Evolutionary conservation across 352 stramenopile species (phyloP).

Genomic region (Phytophthora lateralis): DNA sequence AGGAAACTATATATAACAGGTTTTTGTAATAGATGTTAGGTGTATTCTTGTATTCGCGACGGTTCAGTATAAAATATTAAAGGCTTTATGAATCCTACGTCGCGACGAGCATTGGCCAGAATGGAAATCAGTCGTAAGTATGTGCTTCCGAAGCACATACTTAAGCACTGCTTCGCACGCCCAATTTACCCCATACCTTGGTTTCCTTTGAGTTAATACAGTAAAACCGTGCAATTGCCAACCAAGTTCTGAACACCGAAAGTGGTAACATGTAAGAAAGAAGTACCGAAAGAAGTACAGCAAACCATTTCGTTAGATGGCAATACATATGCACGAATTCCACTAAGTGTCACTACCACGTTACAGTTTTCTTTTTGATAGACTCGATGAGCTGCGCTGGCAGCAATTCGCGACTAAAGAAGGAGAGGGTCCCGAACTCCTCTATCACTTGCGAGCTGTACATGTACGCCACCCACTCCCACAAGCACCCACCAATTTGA

Average conservation of each 20-base stretch:
- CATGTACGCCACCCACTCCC: slow-evolving; percentile 47
- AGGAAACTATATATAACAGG: slow-evolving; percentile 11
- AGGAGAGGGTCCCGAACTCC: slow-evolving; percentile 51
- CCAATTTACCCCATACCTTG: too few species aligned
- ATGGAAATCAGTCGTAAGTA: too few species aligned
- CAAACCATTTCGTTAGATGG: too few species aligned
- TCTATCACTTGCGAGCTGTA: slow-evolving; percentile 46
- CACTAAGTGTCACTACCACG: slow-evolving; percentile 24
- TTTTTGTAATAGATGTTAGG: not conserved
- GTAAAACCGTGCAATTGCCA: too few species aligned
- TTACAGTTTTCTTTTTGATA: slow-evolving; percentile 50
- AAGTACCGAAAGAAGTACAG: too few species aligned
- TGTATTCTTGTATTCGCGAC: slow-evolving; percentile 1
- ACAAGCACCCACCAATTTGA: slow-evolving; percentile 27
- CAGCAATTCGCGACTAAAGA: slow-evolving; percentile 53
- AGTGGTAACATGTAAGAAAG: too few species aligned
- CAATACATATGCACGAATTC: too few species aligned
- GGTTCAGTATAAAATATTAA: slow-evolving; percentile 23
- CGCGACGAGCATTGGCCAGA: too few species aligned
- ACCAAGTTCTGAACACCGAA: too few species aligned
- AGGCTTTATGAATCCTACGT: not conserved
- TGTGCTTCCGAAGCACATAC: too few species aligned
- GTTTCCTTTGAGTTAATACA: too few species aligned
- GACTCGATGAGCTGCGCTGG: slow-evolving; percentile 51
- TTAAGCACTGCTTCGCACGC: too few species aligned